These are phyloP conservation scores for Tetracladium setigerum DNA, from an alignment of 495 filamentous ascomycete genomes.

Conservation along the genomic window DNA sequence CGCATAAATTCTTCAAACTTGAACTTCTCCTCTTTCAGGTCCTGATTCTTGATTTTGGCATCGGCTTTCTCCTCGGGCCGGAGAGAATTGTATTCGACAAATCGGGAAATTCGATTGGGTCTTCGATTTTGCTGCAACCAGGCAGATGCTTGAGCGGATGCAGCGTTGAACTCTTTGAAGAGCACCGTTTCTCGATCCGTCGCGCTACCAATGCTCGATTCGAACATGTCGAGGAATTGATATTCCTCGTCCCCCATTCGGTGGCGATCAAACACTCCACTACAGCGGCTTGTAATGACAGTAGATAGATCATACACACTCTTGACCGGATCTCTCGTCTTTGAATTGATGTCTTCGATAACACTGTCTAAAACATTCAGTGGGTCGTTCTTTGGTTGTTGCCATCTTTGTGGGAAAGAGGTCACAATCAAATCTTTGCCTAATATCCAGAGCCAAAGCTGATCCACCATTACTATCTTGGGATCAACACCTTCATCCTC, in stretches of 20 bases:
- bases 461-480: slow-evolving; percentile 71
- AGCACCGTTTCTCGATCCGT: slow-evolving; percentile 57
- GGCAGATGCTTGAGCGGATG: slow-evolving; percentile 49
- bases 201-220: slow-evolving; percentile 54
- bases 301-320: slow-evolving; percentile 60
- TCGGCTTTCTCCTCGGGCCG: slow-evolving; percentile 9
- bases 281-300: slow-evolving; percentile 58
- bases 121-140: slow-evolving; percentile 56
- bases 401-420: slow-evolving; percentile 61
- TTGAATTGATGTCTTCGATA: slow-evolving; percentile 65
- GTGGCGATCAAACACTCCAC: slow-evolving; percentile 58
- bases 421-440: slow-evolving; percentile 58
- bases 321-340: slow-evolving; percentile 53
- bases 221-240: slow-evolving; percentile 69
- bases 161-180: slow-evolving; percentile 56
- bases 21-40: slow-evolving; percentile 5
- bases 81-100: slow-evolving; percentile 4
- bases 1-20: slow-evolving; percentile 18
- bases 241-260: slow-evolving; percentile 54
- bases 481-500: slow-evolving; percentile 33
- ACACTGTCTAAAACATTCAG: slow-evolving; percentile 61
- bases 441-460: slow-evolving; percentile 66
- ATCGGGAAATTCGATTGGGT: slow-evolving; percentile 30
- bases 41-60: slow-evolving; percentile 19
- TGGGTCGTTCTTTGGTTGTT: slow-evolving; percentile 62